Evolutionary conservation across 805 yeast species (phyloP).

Genomic region (Schizosaccharomyces lindneri): DNA sequence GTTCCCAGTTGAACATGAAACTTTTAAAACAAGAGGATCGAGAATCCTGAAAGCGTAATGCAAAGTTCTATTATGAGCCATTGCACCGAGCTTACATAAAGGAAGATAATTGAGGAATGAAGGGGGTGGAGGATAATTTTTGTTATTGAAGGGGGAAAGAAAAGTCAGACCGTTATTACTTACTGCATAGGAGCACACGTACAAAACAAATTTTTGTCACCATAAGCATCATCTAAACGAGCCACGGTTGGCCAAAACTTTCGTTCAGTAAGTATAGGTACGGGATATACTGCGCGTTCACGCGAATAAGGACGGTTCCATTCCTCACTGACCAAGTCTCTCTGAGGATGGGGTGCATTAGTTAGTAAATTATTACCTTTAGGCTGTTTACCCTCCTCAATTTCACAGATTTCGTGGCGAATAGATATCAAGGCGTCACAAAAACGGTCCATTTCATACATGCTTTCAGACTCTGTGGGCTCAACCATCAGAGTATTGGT

Average conservation of each 20-base stretch:
- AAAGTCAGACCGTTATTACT: not conserved
- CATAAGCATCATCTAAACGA: conserved; percentile 81
- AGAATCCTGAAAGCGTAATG: too few species aligned
- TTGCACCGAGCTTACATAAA: too few species aligned
- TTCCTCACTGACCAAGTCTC: conserved; percentile 63
- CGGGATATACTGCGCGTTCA: conserved; percentile 81
- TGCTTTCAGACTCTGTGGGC: conserved; percentile 87
- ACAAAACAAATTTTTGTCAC: conserved; percentile 78
- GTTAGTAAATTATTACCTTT: conserved; percentile 41
- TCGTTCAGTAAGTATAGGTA: conserved; percentile 40
- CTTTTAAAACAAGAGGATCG: too few species aligned
- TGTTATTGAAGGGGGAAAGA: too few species aligned
- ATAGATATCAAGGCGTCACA: conserved; percentile 68
- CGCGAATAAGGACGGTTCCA: conserved; percentile 60
- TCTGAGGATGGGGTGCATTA: conserved; percentile 78
- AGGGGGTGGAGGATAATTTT: too few species aligned
- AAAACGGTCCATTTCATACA: conserved; percentile 73
- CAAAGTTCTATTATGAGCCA: too few species aligned
- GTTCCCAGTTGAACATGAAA: too few species aligned
- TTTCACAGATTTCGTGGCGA: conserved; percentile 53
- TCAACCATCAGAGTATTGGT: conserved; percentile 95
- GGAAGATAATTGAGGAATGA: too few species aligned
- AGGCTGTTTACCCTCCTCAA: conserved; percentile 36
- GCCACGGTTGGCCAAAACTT: conserved; percentile 94
- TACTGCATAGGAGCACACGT: conserved; percentile 29